phyloP scores from a whole-genome alignment of 331 rosid genomes.

The Ulmus americana region DNA sequence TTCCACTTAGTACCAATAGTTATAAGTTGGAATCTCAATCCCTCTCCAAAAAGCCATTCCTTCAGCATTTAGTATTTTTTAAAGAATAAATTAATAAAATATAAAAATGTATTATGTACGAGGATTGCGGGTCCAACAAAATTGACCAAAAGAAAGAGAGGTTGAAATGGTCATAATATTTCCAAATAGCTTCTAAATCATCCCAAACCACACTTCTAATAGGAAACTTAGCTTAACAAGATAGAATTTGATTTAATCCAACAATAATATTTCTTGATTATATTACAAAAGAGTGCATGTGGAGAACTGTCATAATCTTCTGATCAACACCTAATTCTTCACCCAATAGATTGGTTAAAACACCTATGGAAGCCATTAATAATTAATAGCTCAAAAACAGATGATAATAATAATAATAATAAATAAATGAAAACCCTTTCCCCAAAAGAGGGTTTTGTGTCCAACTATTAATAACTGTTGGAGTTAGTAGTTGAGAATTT shows the following conservation, averaged over 20 bases:
- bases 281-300: constrained; percentile 5
- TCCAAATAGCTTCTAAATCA: background rate
- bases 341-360: constrained; percentile 8
- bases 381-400: background rate
- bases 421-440: background rate
- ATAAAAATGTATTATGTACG: background rate
- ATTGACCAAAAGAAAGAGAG: background rate
- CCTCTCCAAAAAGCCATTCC: no score
- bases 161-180: background rate
- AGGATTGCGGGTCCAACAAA: background rate
- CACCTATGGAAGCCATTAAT: constrained; percentile 5
- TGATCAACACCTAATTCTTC: background rate
- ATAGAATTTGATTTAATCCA: background rate
- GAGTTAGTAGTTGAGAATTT: constrained; percentile 10
- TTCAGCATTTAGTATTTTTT: no score
- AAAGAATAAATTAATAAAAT: background rate
- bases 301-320: constrained; percentile 4
- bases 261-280: background rate
- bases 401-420: background rate
- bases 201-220: constrained; percentile 1
- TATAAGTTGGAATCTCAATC: no score
- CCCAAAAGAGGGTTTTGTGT: background rate
- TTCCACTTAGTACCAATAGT: no score
- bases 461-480: constrained; percentile 10
- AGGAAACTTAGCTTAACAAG: background rate